Evolutionary conservation across 305 asterid genomes (phyloP).

Genomic region (Fraxinus nigra): DNA sequence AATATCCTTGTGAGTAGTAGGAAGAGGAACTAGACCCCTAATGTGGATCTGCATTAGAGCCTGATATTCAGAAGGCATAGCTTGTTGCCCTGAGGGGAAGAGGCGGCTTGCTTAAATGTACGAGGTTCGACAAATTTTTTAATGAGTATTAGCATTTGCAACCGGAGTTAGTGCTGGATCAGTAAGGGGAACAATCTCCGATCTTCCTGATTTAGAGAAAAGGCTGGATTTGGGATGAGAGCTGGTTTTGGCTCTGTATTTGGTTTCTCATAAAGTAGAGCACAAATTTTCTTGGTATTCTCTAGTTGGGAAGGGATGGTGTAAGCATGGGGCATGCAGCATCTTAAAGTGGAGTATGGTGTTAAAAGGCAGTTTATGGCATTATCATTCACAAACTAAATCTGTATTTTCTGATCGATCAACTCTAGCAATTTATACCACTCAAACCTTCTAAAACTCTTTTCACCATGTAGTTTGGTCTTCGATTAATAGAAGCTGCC

Average conservation of each 20-base stretch:
- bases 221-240: not conserved
- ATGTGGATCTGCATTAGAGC: not conserved
- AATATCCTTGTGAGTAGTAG: not conserved
- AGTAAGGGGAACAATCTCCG: not conserved
- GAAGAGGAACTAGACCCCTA: not conserved
- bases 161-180: not conserved
- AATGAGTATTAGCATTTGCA: not conserved
- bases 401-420: not conserved
- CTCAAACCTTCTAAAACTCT: conserved; percentile 1
- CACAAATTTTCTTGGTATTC: not conserved
- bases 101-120: not conserved
- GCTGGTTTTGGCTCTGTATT: not conserved
- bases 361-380: not conserved
- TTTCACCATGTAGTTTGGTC: not conserved
- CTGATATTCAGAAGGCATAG: not conserved
- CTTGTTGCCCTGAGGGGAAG: not conserved
- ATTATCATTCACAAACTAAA: not conserved
- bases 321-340: not conserved
- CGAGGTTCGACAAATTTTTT: not conserved
- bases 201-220: not conserved
- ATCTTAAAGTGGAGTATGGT: not conserved
- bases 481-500: not conserved
- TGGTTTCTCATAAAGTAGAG: not conserved
- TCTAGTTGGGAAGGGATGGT: not conserved
- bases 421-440: not conserved